Conservation (phyloP, 2,329 filamentous ascomycete species). For the Exophiala dermatitidis region DNA sequence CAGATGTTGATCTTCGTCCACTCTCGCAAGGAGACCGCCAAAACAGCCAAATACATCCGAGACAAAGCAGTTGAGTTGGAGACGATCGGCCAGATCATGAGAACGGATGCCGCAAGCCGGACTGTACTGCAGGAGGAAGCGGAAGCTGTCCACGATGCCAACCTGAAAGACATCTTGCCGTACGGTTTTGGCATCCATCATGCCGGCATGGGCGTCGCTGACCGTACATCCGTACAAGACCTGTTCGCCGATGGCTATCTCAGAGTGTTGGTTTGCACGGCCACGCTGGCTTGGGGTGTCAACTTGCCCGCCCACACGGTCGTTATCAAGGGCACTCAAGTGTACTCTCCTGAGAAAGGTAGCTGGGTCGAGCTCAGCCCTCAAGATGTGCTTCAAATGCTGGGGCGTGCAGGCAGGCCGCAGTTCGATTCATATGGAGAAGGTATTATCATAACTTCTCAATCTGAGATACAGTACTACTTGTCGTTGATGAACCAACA, state of each 20-base stretch:
- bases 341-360: slow-evolving; percentile 97
- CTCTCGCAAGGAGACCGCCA: slow-evolving; percentile 94
- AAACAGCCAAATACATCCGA: slow-evolving; percentile 90
- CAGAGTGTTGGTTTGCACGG: slow-evolving; percentile 92
- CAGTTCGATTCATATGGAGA: slow-evolving; percentile 98
- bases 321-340: slow-evolving; percentile 96
- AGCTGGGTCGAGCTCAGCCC: slow-evolving; percentile 97
- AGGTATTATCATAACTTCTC: slow-evolving; percentile 96
- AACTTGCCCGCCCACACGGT: slow-evolving; percentile 96
- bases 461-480: slow-evolving; percentile 93
- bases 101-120: slow-evolving; percentile 82
- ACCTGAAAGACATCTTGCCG: slow-evolving; percentile 87
- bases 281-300: slow-evolving; percentile 98
- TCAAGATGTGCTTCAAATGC: slow-evolving; percentile 97
- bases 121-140: slow-evolving; percentile 83
- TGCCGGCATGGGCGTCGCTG: slow-evolving; percentile 91
- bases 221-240: slow-evolving; percentile 90
- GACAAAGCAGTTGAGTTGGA: slow-evolving; percentile 97
- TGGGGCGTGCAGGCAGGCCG: slow-evolving; percentile 89
- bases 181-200: slow-evolving; percentile 98
- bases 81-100: slow-evolving; percentile 90
- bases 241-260: slow-evolving; percentile 86
- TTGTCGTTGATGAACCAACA: slow-evolving; percentile 95
- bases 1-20: slow-evolving; percentile 99
- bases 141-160: slow-evolving; percentile 71